Conservation (phyloP, 2,329 filamentous ascomycete species). For the Davidsoniella virescens region DNA sequence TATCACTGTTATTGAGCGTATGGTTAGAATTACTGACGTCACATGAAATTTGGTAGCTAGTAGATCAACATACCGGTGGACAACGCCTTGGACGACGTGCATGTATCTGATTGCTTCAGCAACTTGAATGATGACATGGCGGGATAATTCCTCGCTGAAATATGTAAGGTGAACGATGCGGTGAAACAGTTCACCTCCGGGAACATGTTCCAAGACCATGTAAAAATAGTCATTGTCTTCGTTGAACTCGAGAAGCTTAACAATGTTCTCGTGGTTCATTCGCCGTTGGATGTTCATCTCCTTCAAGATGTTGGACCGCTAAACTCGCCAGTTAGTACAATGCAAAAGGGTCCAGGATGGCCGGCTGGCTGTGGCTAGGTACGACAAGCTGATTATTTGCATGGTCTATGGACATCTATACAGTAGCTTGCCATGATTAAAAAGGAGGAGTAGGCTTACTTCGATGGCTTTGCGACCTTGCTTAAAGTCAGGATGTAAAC, state of each 20-base stretch:
- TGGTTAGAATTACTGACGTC: no score
- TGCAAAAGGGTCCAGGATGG: no score
- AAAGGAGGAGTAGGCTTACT: constrained; percentile 43
- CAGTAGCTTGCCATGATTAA: background rate
- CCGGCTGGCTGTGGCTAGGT: no score
- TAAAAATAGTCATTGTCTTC: constrained; percentile 95
- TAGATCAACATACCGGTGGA: constrained; percentile 62
- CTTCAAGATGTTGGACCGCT: constrained; percentile 96
- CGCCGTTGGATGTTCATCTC: constrained; percentile 98
- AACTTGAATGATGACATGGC: constrained; percentile 89
- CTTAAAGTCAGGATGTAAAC: constrained; percentile 92
- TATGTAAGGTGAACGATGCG: constrained; percentile 97
- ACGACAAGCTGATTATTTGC: no score
- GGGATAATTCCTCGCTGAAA: constrained; percentile 88
- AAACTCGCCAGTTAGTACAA: constrained; percentile 12
- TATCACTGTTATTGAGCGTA: constrained; percentile 49
- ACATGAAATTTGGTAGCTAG: background rate
- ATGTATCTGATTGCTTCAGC: constrained; percentile 84
- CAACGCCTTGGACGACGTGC: constrained; percentile 86
- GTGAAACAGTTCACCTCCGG: constrained; percentile 92
- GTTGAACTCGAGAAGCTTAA: constrained; percentile 83
- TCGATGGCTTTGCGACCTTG: constrained; percentile 91
- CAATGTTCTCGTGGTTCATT: constrained; percentile 88
- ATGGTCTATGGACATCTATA: constrained; percentile 19
- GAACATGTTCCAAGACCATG: constrained; percentile 87